phyloP scores from a whole-genome alignment of 1,139 yeast species.

The Suhomyces guaymorum region DNA sequence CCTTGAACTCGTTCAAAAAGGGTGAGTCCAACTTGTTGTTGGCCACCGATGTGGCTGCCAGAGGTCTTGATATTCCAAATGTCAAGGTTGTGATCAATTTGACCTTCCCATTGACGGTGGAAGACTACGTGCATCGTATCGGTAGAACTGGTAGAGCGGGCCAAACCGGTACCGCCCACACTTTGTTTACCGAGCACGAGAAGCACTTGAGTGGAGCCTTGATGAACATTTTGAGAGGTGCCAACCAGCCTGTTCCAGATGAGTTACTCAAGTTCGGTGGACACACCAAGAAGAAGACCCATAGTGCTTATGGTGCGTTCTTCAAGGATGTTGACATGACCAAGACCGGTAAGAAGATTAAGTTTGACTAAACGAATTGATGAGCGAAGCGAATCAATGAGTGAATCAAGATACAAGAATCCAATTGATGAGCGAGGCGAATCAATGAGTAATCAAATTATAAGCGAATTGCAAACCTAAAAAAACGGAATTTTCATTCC shows the following conservation, averaged over 20 bases:
- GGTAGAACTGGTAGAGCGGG: slow-evolving; percentile 99
- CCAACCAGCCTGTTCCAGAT: slow-evolving; percentile 95
- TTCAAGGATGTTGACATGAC: slow-evolving; percentile 87
- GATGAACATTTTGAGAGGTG: slow-evolving; percentile 88
- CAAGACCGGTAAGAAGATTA: slow-evolving; percentile 88
- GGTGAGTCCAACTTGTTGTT: slow-evolving; percentile 76
- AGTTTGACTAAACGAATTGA: slow-evolving; percentile 53
- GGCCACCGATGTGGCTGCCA: slow-evolving; percentile 98
- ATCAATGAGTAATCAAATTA: too few relatives aligned
- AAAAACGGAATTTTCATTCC: too few relatives aligned
- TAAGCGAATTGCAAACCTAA: too few relatives aligned
- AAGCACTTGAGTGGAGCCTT: slow-evolving; percentile 95
- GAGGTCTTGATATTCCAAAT: slow-evolving; percentile 97
- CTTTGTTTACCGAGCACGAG: slow-evolving; percentile 94
- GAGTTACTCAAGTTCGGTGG: slow-evolving; percentile 94
- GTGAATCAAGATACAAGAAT: neutral
- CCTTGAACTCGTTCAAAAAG: slow-evolving; percentile 79
- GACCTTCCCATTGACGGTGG: slow-evolving; percentile 96
- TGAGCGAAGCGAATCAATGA: neutral
- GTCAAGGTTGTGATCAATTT: slow-evolving; percentile 94
- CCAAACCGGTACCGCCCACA: slow-evolving; percentile 89
- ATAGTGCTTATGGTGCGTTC: slow-evolving; percentile 95
- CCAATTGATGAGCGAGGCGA: neutral
- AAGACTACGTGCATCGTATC: slow-evolving; percentile 96
- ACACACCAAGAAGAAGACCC: slow-evolving; percentile 96